Evolutionary conservation across 148 eudicot genomes (phyloP), one percentile per base, ranked within the genome.

Genomic region (Diospyros kaki): DNA sequence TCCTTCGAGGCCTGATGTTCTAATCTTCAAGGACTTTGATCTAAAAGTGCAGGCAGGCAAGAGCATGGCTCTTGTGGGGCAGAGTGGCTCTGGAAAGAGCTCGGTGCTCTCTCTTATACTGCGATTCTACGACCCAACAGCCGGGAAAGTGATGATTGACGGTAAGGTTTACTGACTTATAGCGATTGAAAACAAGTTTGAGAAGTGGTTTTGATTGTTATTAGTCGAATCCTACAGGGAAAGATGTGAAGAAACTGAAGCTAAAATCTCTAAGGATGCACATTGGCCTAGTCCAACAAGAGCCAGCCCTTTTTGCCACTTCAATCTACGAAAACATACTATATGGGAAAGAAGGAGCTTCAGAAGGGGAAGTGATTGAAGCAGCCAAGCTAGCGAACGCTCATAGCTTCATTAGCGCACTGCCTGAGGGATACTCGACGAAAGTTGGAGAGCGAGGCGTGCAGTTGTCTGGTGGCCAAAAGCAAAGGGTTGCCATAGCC

Each of bases 61-160:
- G 69, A 91, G 93, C 79, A 93, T 96, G 93, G 99, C 99, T 9
- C 78, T 96, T 14, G 99, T 91, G 13, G 99, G 99, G 48, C 96
- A 89, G 75, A 96, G 99, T 76, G 98, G 99, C 8, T 96, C 99
- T 0, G 99, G 99, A 13, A 96, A 96, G 79, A 92, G 97, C 83
- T 96, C 99, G 9, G 91, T 96, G 13, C 77, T 96, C 39, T 53
- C 98, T 80, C 93, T 96, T 28, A 87, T 96, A 69, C 89, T 96
- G 28, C 78, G 99, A n/a, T 96, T 93, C 73, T 96, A 96, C 66
- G 98, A 96, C 76, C 98, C 98, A 72, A 81, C 84, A 1, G 78
- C 86, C 1, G 98, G 99, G 76, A 96, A 84, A 76, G 84, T 96
- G 51, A 68, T 89, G 94, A 69, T 96, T 61, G 99, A 96, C 77